Conservation (phyloP, 2,329 filamentous ascomycete genomes). For the Amylocarpus encephaloides region DNA sequence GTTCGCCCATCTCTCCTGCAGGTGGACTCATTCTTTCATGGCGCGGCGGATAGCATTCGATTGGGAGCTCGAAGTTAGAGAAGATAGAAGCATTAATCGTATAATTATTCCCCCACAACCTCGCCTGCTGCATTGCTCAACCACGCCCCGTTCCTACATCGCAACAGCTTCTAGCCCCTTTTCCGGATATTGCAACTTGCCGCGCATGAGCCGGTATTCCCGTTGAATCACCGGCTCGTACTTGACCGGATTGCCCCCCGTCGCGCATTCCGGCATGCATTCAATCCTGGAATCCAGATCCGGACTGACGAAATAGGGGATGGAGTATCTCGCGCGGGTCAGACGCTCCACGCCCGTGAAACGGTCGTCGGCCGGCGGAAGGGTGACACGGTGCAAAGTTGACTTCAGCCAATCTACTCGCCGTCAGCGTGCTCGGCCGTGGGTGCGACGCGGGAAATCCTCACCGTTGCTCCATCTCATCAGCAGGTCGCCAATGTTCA, state of each 20-base stretch:
- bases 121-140: too few relatives aligned
- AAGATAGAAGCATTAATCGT: background rate
- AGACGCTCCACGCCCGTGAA: slow-evolving; percentile 36
- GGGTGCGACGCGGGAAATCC: slow-evolving; percentile 3
- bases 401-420: slow-evolving; percentile 42
- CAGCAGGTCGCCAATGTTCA: slow-evolving; percentile 45
- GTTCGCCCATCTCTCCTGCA: slow-evolving; percentile 14
- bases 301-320: slow-evolving; percentile 52
- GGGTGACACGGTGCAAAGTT: slow-evolving; percentile 46
- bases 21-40: slow-evolving; percentile 16
- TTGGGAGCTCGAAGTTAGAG: background rate
- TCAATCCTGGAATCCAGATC: slow-evolving; percentile 45
- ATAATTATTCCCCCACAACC: background rate
- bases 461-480: slow-evolving; percentile 45
- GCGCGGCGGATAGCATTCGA: slow-evolving; percentile 14
- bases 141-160: background rate
- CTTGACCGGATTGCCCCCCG: slow-evolving; percentile 38
- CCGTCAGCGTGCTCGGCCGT: background rate
- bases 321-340: slow-evolving; percentile 49
- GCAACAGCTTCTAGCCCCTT: background rate
- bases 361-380: slow-evolving; percentile 37
- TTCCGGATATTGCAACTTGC: slow-evolving; percentile 21
- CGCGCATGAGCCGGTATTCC: slow-evolving; percentile 24
- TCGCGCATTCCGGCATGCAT: slow-evolving; percentile 42
- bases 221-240: slow-evolving; percentile 38